Base-by-base conservation (phyloP, 352 stramenopile species). In the Phytophthora colocasiae region DNA sequence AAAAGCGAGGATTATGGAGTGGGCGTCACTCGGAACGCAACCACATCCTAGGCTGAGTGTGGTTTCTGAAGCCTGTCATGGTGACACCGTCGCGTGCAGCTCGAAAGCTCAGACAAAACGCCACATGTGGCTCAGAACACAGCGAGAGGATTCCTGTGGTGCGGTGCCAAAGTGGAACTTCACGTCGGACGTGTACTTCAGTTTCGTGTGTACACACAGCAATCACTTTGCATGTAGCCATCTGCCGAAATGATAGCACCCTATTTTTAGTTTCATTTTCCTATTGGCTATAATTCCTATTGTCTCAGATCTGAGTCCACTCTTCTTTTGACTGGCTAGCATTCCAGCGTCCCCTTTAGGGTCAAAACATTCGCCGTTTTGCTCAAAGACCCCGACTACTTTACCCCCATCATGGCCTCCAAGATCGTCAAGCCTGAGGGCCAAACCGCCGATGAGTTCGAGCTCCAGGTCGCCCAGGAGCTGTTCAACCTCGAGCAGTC, bases 401-500 rank as follows among this genome's bases (percentile, higher is more conserved):
- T 57, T 39, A 63, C 31, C 57, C 82, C 69, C 70, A 92, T 92
- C 70, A 92, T 92, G 83, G 78, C 83, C 59, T 65, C 83, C 68
- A 96, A 96, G 82, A 96, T 96, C 51, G 85, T 92, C 50, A 96
- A 96, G 86, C 84, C 85, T 46, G 85, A 87, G 64, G 87, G 87
- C 75, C 87, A 94, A 74, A 85, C 77, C 73, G 52, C 88, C 51
- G 88, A 96, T 64, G 88, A 96, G 78, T 96, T 96, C 68, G 88
- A 96, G 75, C 81, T 91, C 72, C 88, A 95, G 76, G 88, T 96
- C 26, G 85, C 86, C 26, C 87, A 96, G 81, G 88, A 95, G 71
- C 80, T 96, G n/a, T 72, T 75, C 62, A 92, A 93, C 77, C 80
- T 95, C 41, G 86, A 98, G 83, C 96, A 96, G 80, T 98, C 95